Conservation (phyloP, 306 rosid species). For the Arachis stenosperma region DNA sequence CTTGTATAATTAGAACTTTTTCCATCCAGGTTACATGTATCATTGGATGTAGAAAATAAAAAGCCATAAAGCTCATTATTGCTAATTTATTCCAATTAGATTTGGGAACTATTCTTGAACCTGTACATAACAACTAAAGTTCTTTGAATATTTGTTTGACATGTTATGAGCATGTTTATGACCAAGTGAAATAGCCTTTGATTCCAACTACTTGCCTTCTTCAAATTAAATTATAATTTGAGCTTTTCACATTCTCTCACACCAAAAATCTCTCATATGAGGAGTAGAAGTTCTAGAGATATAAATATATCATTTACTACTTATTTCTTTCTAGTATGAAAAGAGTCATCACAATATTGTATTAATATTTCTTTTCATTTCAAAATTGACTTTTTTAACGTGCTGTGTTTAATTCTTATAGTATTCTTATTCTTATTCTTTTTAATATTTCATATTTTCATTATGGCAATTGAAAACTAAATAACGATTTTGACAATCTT, state of each 20-base stretch:
- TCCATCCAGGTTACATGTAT: too few species aligned
- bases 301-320: background rate
- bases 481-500: constrained; percentile 31
- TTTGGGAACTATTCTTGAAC: too few species aligned
- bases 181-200: background rate
- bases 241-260: background rate
- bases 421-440: constrained; percentile 27
- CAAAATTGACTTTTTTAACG: constrained; percentile 21
- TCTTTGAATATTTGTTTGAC: too few species aligned
- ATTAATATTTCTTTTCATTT: constrained; percentile 6
- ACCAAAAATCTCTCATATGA: background rate
- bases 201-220: background rate
- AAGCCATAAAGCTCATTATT: too few species aligned
- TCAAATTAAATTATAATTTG: background rate
- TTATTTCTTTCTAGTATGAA: constrained; percentile 27
- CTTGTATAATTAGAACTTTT: too few species aligned
- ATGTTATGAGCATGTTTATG: background rate
- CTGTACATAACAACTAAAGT: too few species aligned
- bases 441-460: constrained; percentile 12
- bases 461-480: constrained; percentile 16
- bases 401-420: constrained; percentile 5
- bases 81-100: too few species aligned
- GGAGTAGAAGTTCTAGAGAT: background rate
- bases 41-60: too few species aligned
- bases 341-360: constrained; percentile 14